These are phyloP conservation scores for Populus simonii DNA, from an alignment of 345 rosid species.

Conservation along the genomic window DNA sequence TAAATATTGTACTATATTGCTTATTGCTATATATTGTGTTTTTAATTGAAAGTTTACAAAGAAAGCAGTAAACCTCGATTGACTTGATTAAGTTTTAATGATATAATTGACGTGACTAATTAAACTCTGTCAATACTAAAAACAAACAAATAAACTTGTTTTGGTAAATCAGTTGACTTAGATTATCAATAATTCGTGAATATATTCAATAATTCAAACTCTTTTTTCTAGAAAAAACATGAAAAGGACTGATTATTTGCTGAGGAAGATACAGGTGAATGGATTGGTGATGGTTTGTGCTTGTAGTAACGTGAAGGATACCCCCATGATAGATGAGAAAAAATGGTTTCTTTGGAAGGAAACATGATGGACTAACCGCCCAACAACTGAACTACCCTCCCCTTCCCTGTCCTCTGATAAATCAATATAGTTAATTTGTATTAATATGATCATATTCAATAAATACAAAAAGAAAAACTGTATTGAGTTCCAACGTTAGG, in stretches of 20 bases:
- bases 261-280: background rate
- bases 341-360: background rate
- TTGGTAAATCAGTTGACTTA: too few species aligned
- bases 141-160: too few species aligned
- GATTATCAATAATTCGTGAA: too few species aligned
- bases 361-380: background rate
- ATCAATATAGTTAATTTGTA: background rate
- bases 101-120: too few species aligned
- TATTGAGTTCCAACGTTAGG: background rate
- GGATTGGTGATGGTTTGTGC: background rate
- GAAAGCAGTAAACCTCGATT: too few species aligned
- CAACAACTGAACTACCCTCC: background rate
- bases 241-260: background rate
- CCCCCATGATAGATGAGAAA: background rate
- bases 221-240: background rate
- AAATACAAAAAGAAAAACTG: background rate
- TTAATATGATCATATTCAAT: background rate
- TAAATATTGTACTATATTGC: too few species aligned
- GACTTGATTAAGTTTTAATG: too few species aligned
- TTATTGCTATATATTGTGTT: too few species aligned
- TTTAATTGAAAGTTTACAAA: too few species aligned
- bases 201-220: too few species aligned
- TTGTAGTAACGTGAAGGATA: constrained; percentile 2
- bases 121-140: too few species aligned
- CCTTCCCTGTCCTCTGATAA: background rate